Conservation (phyloP, 164 flowering plant genomes). For the Chloranthus sessilifolius region DNA sequence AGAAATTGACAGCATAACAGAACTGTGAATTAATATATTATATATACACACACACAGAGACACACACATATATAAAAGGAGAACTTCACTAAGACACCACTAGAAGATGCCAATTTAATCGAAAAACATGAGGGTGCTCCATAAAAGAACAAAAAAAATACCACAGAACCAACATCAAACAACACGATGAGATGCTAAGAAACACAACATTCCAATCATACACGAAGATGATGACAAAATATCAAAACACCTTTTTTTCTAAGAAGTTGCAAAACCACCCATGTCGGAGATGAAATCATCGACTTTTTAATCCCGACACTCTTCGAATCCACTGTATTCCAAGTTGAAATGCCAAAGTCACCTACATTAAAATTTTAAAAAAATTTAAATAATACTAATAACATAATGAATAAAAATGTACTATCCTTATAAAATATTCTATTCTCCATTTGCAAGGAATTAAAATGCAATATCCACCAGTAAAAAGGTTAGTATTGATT, state of each 20-base stretch:
- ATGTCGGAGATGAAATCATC: slow-evolving; percentile 35
- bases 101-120: too few relatives aligned
- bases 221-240: background rate
- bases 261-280: slow-evolving; percentile 41
- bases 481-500: too few relatives aligned
- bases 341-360: slow-evolving; percentile 29
- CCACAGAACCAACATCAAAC: background rate
- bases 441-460: too few relatives aligned
- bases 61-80: too few relatives aligned
- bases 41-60: too few relatives aligned
- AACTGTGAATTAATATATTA: too few relatives aligned
- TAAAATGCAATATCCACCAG: too few relatives aligned
- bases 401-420: background rate
- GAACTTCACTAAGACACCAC: too few relatives aligned
- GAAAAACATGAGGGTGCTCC: background rate
- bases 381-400: background rate
- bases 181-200: background rate
- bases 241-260: slow-evolving; percentile 30
- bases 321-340: slow-evolving; percentile 46
- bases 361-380: slow-evolving; percentile 9
- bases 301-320: slow-evolving; percentile 27
- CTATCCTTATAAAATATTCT: background rate
- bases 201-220: background rate
- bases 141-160: background rate
- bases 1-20: too few relatives aligned